Conservation (phyloP, 768 basidiomycete genomes). For the Pleurotus tuber-regium region DNA sequence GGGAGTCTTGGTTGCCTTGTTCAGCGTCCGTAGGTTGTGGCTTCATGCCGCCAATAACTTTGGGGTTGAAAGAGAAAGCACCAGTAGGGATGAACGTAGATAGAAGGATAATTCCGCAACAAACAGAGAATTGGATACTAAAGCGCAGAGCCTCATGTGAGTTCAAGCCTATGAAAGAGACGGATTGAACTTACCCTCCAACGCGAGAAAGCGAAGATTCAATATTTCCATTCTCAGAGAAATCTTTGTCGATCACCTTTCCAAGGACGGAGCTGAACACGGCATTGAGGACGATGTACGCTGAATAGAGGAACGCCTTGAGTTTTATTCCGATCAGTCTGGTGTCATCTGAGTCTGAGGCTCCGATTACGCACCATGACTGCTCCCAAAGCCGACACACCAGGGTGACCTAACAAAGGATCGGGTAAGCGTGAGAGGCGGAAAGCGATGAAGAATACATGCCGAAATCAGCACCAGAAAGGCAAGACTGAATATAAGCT, state of each 20-base stretch:
- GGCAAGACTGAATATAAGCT: conserved; percentile 29
- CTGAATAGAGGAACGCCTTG: conserved; percentile 33
- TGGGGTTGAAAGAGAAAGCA: conserved; percentile 31
- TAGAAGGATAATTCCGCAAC: conserved; percentile 23
- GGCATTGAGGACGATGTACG: conserved; percentile 30
- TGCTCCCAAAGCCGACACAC: neutral
- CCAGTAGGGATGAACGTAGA: conserved; percentile 29
- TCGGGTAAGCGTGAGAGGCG: neutral
- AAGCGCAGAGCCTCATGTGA: neutral
- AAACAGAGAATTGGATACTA: conserved; percentile 28
- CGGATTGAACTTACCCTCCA: conserved; percentile 25
- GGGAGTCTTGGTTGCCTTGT: neutral
- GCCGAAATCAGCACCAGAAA: conserved; percentile 27
- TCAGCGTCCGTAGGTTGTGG: neutral
- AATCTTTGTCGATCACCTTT: conserved; percentile 29
- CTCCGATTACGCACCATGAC: neutral
- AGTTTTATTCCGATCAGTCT: conserved; percentile 30
- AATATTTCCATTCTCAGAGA: conserved; percentile 19
- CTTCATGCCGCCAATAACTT: conserved; percentile 18
- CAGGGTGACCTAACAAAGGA: neutral
- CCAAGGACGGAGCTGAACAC: conserved; percentile 28
- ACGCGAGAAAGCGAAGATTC: conserved; percentile 20
- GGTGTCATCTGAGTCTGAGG: conserved; percentile 23
- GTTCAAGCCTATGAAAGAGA: neutral
- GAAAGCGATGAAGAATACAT: neutral